These are phyloP conservation scores for Ascoidea tarda DNA, from an alignment of 805 yeast genomes.

Conservation along the genomic window DNA sequence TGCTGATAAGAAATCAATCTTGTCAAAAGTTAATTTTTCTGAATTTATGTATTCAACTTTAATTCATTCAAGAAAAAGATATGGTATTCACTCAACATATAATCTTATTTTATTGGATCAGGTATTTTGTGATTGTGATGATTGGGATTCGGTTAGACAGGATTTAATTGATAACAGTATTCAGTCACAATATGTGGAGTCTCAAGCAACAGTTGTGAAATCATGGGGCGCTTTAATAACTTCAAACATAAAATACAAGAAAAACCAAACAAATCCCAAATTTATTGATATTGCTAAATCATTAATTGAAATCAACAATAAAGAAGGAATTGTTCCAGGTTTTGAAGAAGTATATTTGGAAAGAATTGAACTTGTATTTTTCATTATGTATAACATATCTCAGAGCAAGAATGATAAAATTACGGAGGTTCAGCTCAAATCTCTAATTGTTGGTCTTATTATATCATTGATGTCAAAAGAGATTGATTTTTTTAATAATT, in stretches of 20 bases:
- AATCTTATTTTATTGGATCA: slow-evolving; percentile 50
- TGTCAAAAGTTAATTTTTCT: slow-evolving; percentile 30
- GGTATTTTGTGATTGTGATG: slow-evolving; percentile 28
- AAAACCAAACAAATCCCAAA: slow-evolving; percentile 17
- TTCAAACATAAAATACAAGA: slow-evolving; percentile 36
- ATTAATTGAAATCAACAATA: slow-evolving; percentile 35
- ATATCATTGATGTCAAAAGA: slow-evolving; percentile 34
- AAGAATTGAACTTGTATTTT: slow-evolving; percentile 54
- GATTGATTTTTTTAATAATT: slow-evolving; percentile 29
- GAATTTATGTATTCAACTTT: slow-evolving; percentile 38
- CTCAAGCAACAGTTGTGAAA: slow-evolving; percentile 58
- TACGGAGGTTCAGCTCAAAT: slow-evolving; percentile 10
- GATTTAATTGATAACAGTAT: slow-evolving; percentile 44
- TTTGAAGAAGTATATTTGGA: slow-evolving; percentile 40
- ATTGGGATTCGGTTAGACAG: slow-evolving; percentile 34
- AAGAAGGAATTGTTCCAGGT: slow-evolving; percentile 34
- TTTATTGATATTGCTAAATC: slow-evolving; percentile 27
- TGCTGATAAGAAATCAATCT: slow-evolving; percentile 18
- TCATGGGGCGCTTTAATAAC: slow-evolving; percentile 71
- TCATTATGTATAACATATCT: slow-evolving; percentile 20
- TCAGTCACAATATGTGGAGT: slow-evolving; percentile 45
- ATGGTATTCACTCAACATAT: slow-evolving; percentile 40
- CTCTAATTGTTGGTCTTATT: slow-evolving; percentile 19
- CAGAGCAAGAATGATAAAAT: slow-evolving; percentile 8
- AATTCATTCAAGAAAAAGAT: slow-evolving; percentile 26